Evolutionary conservation across 2,329 filamentous ascomycete genomes (phyloP).

Genomic region (Pseudogymnoascus sp.): DNA sequence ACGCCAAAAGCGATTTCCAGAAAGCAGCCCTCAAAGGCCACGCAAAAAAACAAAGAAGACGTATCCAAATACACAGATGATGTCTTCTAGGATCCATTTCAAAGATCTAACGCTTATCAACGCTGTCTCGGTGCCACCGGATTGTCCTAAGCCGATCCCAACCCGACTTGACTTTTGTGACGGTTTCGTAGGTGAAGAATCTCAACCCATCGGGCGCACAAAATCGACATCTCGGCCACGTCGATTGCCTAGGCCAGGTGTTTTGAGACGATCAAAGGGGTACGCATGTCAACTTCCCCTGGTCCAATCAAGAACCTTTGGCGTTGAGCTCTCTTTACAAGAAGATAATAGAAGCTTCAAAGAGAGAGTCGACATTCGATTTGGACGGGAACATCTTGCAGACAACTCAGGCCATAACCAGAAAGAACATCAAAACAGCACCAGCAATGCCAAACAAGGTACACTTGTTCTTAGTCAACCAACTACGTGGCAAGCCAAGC

Average conservation of each 20-base stretch:
- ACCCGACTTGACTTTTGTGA: background rate
- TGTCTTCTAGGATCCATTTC: background rate
- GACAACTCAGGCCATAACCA: background rate
- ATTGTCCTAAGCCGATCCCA: background rate
- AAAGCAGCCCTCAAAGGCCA: background rate
- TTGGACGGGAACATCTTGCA: background rate
- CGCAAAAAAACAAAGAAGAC: background rate
- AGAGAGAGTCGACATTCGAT: background rate
- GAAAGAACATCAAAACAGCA: background rate
- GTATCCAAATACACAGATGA: background rate
- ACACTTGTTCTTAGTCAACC: background rate
- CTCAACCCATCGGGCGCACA: background rate
- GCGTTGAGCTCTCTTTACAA: background rate
- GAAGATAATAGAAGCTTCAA: background rate
- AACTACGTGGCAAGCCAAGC: background rate
- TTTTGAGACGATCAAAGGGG: background rate
- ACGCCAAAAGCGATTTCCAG: background rate
- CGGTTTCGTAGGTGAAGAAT: background rate
- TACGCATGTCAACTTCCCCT: background rate
- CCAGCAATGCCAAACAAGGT: background rate
- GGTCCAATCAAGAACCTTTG: background rate
- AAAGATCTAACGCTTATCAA: background rate
- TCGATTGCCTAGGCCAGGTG: background rate
- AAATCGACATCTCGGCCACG: background rate
- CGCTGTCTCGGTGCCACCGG: background rate